phyloP scores from a whole-genome alignment of 305 asterid genomes.

The Solanum hybrid region DNA sequence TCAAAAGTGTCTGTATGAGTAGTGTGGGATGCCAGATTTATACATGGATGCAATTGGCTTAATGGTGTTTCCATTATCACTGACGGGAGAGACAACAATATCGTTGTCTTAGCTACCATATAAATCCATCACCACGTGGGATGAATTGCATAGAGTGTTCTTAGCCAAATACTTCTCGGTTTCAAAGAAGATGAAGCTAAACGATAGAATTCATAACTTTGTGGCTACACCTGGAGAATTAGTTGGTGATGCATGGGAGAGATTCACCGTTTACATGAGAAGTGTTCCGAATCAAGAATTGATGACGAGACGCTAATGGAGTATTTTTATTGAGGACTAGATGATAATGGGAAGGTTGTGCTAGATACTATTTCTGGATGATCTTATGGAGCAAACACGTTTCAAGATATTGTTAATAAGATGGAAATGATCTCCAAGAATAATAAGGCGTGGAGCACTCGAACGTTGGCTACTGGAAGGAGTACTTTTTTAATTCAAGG shows the following conservation, averaged over 20 bases:
- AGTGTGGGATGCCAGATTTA: background rate
- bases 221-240: too few relatives aligned
- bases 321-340: background rate
- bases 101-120: background rate
- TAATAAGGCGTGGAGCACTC: background rate
- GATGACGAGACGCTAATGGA: background rate
- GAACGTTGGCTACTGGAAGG: background rate
- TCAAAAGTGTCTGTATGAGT: background rate
- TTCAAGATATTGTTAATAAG: background rate
- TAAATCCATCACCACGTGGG: background rate
- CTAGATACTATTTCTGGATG: background rate
- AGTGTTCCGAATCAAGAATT: background rate
- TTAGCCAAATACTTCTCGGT: too few relatives aligned
- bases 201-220: too few relatives aligned
- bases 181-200: background rate
- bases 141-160: background rate
- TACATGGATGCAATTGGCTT: background rate
- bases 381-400: background rate
- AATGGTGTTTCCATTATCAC: background rate
- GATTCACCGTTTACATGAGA: background rate
- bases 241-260: too few relatives aligned
- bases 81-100: background rate
- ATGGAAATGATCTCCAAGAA: background rate
- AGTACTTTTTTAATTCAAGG: background rate
- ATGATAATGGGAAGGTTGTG: background rate